Evolutionary conservation across 768 basidiomycete species (phyloP), one percentile per base, ranked within the genome.

Genomic region (Rhodotorula toruloides): DNA sequence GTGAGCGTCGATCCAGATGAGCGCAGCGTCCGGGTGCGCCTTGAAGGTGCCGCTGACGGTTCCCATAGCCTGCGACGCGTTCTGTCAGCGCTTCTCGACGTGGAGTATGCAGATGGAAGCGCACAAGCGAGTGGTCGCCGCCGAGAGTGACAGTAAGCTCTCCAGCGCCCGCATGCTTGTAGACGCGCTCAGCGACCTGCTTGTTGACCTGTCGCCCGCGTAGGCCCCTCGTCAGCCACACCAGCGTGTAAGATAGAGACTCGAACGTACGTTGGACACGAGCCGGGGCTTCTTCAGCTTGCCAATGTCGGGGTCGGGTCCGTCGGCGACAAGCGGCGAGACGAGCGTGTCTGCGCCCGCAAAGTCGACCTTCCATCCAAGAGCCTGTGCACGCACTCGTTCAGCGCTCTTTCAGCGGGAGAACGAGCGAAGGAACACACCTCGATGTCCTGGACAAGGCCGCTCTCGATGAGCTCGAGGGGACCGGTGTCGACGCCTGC

Each of bases 1-100:
- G 58, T 76, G 96, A 5, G 96, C 96, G 76, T 99, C 96, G 65
- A 98, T 81, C 96, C 96, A 98, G 67, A 99, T 80, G 42, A 99
- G 86, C 76, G 90, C 89, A 3, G 81, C 80, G 64, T 82, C 79
- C 27, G 81, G 81, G 72, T 80, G 78, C 50, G 77, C 77, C 54
- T 76, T 83, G 40, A 93, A 79, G 10, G 90, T 91, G 34, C 94
- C 96, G 5, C 86, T 87, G 63, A 98, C 90, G 29, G 96, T 98
- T 17, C 91, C 96, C 87, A 97, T 87, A 0, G 92, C 87, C 84
- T 85, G 71, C 4, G 22, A 10, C 14, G 22, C 3, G 5, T 2
- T 32, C 14, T 3, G 12, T 19, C 22, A 19, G 39, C 2, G 2
- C 48, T 16, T 6, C 3, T 27, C 39, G n/a, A 8, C 16, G n/a